These are phyloP conservation scores for Xylariaceae sp. DNA, from an alignment of 2,329 filamentous ascomycete species.

Conservation along the genomic window DNA sequence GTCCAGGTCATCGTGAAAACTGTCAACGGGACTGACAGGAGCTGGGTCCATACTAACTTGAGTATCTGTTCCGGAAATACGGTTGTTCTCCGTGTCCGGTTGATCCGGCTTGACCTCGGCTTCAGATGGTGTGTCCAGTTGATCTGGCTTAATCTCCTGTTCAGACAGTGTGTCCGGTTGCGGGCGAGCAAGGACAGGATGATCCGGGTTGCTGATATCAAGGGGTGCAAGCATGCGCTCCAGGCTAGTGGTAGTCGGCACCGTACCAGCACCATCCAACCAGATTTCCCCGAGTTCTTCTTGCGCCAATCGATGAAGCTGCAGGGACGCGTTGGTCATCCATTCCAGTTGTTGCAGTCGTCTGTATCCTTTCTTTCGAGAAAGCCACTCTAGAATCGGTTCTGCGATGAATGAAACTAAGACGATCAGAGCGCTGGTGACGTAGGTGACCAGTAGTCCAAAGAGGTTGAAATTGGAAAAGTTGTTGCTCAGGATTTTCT, in stretches of 20 bases:
- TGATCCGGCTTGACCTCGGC: too few relatives aligned
- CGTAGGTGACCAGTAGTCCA: not conserved
- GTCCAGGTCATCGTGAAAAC: too few relatives aligned
- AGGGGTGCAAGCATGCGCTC: not conserved
- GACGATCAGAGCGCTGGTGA: not conserved
- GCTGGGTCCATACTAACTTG: too few relatives aligned
- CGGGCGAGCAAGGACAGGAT: not conserved
- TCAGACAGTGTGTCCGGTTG: too few relatives aligned
- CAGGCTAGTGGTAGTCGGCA: not conserved
- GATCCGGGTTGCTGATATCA: not conserved
- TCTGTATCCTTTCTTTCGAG: not conserved
- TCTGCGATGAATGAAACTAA: not conserved
- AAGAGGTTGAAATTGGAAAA: constrained; percentile 1
- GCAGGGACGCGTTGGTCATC: not conserved
- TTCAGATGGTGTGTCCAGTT: too few relatives aligned
- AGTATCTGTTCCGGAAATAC: too few relatives aligned
- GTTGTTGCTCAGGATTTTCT: not conserved
- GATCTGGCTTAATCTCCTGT: too few relatives aligned
- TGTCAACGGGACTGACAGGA: too few relatives aligned
- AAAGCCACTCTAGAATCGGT: not conserved
- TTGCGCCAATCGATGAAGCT: not conserved
- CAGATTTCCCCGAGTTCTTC: not conserved
- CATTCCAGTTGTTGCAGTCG: not conserved
- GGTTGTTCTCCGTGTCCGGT: too few relatives aligned
- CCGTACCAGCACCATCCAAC: not conserved